These are phyloP conservation scores for Lactarius hengduanensis DNA, from an alignment of 768 basidiomycete species.

Conservation along the genomic window DNA sequence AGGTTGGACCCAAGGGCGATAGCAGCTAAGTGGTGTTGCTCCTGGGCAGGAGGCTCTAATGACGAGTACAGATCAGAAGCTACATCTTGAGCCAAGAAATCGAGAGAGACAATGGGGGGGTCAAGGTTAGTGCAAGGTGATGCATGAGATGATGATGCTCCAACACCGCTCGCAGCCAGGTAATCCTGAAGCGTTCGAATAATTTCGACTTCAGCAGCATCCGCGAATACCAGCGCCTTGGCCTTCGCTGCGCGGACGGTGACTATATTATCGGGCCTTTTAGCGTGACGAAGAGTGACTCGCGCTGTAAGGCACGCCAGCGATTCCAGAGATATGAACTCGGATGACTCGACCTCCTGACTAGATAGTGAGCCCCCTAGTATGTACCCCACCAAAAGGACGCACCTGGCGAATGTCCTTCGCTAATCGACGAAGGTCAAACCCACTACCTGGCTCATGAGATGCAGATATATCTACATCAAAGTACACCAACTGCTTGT, in stretches of 20 bases:
- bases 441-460: constrained; percentile 22
- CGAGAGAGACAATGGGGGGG: constrained; percentile 4
- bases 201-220: constrained; percentile 62
- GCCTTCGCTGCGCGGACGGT: constrained; percentile 69
- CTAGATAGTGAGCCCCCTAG: background rate
- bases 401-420: constrained; percentile 39
- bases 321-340: constrained; percentile 69
- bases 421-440: constrained; percentile 46
- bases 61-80: background rate
- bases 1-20: constrained; percentile 90
- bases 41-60: background rate
- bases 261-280: constrained; percentile 34
- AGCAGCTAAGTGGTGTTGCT: constrained; percentile 47
- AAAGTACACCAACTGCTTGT: constrained; percentile 59
- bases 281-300: constrained; percentile 45
- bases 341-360: constrained; percentile 36
- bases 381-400: constrained; percentile 22
- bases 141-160: constrained; percentile 12
- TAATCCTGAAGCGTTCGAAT: constrained; percentile 46
- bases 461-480: constrained; percentile 43
- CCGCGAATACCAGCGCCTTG: constrained; percentile 63
- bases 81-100: background rate
- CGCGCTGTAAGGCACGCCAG: constrained; percentile 68
- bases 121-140: constrained; percentile 8
- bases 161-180: constrained; percentile 22